Percentiles rank a stretch among this genome's conserved stretches.
Conservation (phyloP, 352 stramenopile genomes). For the Phytopythium aichiense region DNA sequence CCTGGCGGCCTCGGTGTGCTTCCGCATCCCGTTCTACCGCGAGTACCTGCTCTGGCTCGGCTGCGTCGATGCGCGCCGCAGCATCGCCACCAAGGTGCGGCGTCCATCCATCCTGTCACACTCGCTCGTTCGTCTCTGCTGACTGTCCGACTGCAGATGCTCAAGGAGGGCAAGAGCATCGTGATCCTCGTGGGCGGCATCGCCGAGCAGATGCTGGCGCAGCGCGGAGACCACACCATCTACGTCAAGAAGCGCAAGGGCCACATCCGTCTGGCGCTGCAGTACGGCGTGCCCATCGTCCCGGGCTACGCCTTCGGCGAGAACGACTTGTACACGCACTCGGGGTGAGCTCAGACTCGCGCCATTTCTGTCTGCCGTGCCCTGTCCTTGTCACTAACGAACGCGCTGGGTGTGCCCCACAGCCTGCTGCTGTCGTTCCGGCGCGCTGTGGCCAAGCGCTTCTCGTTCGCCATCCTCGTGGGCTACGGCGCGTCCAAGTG, state of each 20-base stretch:
- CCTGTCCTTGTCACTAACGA: not conserved
- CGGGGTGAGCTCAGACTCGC: constrained; percentile 27
- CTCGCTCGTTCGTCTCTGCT: no score
- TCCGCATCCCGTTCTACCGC: constrained; percentile 70
- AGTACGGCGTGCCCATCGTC: constrained; percentile 73
- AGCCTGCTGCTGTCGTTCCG: constrained; percentile 68
- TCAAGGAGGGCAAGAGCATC: constrained; percentile 65
- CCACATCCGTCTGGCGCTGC: constrained; percentile 72
- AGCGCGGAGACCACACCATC: constrained; percentile 65
- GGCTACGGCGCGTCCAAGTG: constrained; percentile 55
- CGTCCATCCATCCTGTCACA: not conserved
- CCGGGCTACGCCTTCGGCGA: constrained; percentile 80
- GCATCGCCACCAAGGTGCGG: constrained; percentile 47
- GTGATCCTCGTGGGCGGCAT: constrained; percentile 81
- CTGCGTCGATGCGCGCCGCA: constrained; percentile 66
- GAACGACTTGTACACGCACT: constrained; percentile 81
- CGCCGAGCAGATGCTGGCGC: constrained; percentile 79
- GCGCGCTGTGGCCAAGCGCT: constrained; percentile 62
- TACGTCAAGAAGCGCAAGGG: constrained; percentile 82
- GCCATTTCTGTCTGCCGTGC: no score
- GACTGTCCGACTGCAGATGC: constrained; percentile 26
- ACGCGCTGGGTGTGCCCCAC: not conserved
- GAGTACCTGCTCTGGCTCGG: constrained; percentile 77
- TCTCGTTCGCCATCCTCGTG: constrained; percentile 58
- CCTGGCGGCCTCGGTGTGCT: constrained; percentile 71